A percentile compares a stretch with the other conserved stretches of the same genome.
Evolutionary conservation across 306 rosid genomes (phyloP).

Genomic region (Cyamopsis tetragonoloba): DNA sequence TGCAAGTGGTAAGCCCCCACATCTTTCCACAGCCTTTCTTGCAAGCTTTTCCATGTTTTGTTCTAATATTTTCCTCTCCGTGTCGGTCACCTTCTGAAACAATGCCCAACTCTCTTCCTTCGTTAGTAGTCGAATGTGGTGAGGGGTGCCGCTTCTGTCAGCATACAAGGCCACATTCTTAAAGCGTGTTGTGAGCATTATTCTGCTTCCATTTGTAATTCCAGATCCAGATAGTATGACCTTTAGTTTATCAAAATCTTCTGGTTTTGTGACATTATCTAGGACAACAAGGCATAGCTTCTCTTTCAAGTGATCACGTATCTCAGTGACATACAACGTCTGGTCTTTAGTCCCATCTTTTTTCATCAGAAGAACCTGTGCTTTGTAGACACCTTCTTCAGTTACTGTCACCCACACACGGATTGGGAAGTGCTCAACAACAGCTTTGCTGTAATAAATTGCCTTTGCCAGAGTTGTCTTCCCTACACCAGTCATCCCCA

Average conservation of each 20-base stretch:
- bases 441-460: constrained; percentile 13
- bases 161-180: constrained; percentile 4
- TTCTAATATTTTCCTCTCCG: not conserved
- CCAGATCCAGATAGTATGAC: not conserved
- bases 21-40: constrained; percentile 12
- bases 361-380: constrained; percentile 14
- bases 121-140: constrained; percentile 29
- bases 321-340: not conserved
- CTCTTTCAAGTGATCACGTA: not conserved
- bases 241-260: not conserved
- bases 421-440: constrained; percentile 1
- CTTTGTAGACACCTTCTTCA: not conserved
- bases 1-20: constrained; percentile 33
- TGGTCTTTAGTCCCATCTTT: not conserved
- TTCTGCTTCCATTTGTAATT: constrained; percentile 17
- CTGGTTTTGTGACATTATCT: constrained; percentile 17
- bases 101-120: constrained; percentile 34
- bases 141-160: not conserved
- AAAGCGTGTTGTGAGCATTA: constrained; percentile 27
- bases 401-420: constrained; percentile 29
- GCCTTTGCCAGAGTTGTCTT: constrained; percentile 41
- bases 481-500: constrained; percentile 43
- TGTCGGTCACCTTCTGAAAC: constrained; percentile 23
- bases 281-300: constrained; percentile 19
- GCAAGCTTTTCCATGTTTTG: constrained; percentile 19